A percentile compares a stretch with the other conserved stretches of the same genome.
Evolutionary conservation across 768 basidiomycete genomes (phyloP).

Genomic region (Auricularia heimuer): DNA sequence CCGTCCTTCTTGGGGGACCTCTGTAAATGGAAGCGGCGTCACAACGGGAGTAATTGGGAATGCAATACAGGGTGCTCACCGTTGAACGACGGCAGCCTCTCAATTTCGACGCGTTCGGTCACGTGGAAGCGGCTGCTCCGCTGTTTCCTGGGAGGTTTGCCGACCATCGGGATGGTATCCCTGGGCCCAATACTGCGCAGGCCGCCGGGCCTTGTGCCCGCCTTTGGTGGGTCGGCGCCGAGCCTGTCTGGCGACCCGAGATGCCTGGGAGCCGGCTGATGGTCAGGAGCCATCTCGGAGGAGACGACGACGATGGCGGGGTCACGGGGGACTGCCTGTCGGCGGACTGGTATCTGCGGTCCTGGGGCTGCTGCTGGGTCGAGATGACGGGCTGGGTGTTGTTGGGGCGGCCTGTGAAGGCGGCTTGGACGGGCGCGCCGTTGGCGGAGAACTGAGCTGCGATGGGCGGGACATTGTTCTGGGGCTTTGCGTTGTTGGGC

Average conservation of each 20-base stretch:
- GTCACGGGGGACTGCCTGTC: conserved; percentile 38
- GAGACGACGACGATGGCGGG: conserved; percentile 81
- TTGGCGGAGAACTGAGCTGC: not conserved
- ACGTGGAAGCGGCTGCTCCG: conserved; percentile 94
- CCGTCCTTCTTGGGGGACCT: conserved; percentile 81
- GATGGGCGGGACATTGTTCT: conserved; percentile 27
- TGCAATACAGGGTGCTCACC: conserved; percentile 36
- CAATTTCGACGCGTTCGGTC: conserved; percentile 92
- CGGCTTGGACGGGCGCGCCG: conserved; percentile 19
- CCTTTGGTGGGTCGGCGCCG: conserved; percentile 23
- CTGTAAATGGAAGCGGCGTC: conserved; percentile 31
- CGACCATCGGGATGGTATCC: conserved; percentile 93
- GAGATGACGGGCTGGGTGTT: conserved; percentile 24
- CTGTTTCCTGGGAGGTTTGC: conserved; percentile 95
- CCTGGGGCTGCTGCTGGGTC: conserved; percentile 15
- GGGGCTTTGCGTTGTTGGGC: conserved; percentile 54
- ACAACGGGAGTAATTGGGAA: not conserved
- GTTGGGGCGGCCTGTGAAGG: conserved; percentile 31
- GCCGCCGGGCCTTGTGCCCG: conserved; percentile 54
- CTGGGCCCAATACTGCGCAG: conserved; percentile 70
- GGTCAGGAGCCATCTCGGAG: conserved; percentile 50
- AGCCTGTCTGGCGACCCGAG: conserved; percentile 6
- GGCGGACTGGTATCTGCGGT: conserved; percentile 42
- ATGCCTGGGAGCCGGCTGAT: conserved; percentile 21
- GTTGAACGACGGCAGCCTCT: conserved; percentile 82